Evolutionary conservation across 345 rosid species (phyloP).

Genomic region (Odontarrhena argentea): DNA sequence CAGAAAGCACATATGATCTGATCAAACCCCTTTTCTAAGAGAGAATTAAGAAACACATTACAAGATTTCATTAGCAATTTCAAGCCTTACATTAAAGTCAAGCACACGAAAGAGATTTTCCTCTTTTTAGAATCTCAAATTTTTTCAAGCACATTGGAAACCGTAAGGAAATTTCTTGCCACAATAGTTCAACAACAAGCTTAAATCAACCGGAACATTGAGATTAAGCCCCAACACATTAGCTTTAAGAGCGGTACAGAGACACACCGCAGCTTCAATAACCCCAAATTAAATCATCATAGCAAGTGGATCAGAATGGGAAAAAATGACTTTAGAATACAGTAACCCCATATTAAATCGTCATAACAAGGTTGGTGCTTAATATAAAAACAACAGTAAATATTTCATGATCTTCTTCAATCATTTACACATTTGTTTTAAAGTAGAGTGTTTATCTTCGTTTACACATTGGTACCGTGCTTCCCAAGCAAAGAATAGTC

Average conservation of each 20-base stretch:
- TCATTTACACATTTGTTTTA: too few relatives aligned
- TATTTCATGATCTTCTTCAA: too few relatives aligned
- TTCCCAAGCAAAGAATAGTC: too few relatives aligned
- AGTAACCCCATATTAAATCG: too few relatives aligned
- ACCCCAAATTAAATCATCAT: too few relatives aligned
- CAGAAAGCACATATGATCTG: not conserved
- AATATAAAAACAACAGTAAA: too few relatives aligned
- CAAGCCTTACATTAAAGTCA: conserved; percentile 15
- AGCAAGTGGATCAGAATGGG: too few relatives aligned
- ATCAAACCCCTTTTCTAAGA: too few relatives aligned
- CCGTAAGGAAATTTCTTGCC: conserved; percentile 64
- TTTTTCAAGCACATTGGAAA: conserved; percentile 54
- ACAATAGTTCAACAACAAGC: conserved; percentile 67
- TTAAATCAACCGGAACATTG: conserved; percentile 57
- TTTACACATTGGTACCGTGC: too few relatives aligned
- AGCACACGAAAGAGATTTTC: conserved; percentile 24
- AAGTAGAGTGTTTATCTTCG: too few relatives aligned
- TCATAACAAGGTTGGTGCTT: too few relatives aligned
- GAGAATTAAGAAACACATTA: not conserved
- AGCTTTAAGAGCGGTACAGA: conserved; percentile 78
- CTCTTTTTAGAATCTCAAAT: conserved; percentile 6
- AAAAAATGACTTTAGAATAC: too few relatives aligned
- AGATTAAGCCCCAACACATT: conserved; percentile 61
- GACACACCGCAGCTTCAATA: conserved; percentile 77
- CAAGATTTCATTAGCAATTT: conserved; percentile 14